Base-by-base conservation (phyloP, 2,329 filamentous ascomycete genomes). In the Phaeophleospora eucalypticola region DNA sequence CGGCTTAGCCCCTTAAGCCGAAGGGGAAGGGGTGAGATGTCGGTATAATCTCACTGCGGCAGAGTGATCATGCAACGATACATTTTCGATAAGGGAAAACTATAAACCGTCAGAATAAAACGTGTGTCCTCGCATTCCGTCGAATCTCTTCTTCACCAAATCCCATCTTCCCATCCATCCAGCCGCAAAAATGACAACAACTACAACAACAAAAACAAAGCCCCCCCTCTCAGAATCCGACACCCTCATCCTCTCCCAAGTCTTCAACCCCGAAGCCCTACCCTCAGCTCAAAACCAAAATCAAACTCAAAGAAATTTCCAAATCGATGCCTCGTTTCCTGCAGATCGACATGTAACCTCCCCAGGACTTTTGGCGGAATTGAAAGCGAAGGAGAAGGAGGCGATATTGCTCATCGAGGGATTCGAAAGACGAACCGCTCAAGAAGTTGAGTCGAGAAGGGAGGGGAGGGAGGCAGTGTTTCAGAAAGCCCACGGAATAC, bases 191-290 rank as follows among this genome's bases (percentile, higher is more conserved):
- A n/a, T n/a, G n/a, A n/a, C n/a, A n/a, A n/a, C n/a, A n/a, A n/a
- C n/a, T n/a, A n/a, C n/a, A n/a, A n/a, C n/a, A n/a, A n/a, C n/a
- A n/a, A n/a, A n/a, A n/a, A n/a, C n/a, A n/a, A n/a, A n/a, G n/a
- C n/a, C n/a, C n/a, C n/a, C 44, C 15, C 38, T 57, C 9, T 62
- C 60, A 9, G 51, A 49, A 39, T 50, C 57, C 29, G 74, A 84
- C 53, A 41, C 64, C 2, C 61, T 63, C 18, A 65, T 74, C 19
- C 84, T 85, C 55, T 51, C 54, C 16, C 54, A 56, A 36, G 58
- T 64, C 47, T 63, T 64, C 47, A 58, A 62, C 38, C 61, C 61
- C 14, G 60, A 63, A 57, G 53, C 34, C 49, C 54, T 17, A 53
- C 58, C n/a, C 36, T 53, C 2, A 51, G 45, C 29, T 48, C 53